Evolutionary conservation across 1,284 basidiomycete species (phyloP), one percentile per base, ranked within the genome.

Genomic region (Irpex sp.): DNA sequence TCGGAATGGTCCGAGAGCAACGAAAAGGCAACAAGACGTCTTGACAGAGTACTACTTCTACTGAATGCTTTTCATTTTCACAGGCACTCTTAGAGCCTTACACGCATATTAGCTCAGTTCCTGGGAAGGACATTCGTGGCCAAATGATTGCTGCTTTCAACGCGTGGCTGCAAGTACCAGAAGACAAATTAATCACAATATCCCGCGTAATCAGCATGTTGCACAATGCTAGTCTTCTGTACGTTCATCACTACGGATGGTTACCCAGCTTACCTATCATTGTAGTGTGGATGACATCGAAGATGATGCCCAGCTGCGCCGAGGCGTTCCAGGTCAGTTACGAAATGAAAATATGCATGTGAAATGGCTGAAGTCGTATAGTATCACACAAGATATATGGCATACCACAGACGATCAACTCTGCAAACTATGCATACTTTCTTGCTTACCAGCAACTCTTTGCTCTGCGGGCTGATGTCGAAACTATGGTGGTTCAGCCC

Each of bases 371-470:
- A 15, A 54, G 4, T 53, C 43, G 50, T 37, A 4, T 57, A 85
- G 95, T 97, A 13, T 88, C 94, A 0, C 96, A 99, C 78, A 94
- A 92, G 77, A 95, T 98, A 66, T 99, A 97, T 71, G 97, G 97
- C 1, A 78, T 97, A 1, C 94, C 97, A 0, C 96, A 98, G 73
- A 98, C 97, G 0, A 96, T 99, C 79, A 99, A 99, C 74, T 90
- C 93, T 0, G 97, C 96, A 1, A 98, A 98, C 74, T 98, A 98
- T 69, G 94, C 95, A 50, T 98, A 97, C 75, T 98, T 98, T 71
- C 83, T 92, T 35, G 94, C 92, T 0, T 94, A 91, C 74, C 84
- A 91, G 68, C 89, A 93, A 68, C 81, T 93, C 0, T 86, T 91
- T 58, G 77, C 81, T 21, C 79, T 96, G 31, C 81, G 87, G 13